Evolutionary conservation across 2,329 filamentous ascomycete genomes (phyloP).

Genomic region (Cordyceps tenuipes): DNA sequence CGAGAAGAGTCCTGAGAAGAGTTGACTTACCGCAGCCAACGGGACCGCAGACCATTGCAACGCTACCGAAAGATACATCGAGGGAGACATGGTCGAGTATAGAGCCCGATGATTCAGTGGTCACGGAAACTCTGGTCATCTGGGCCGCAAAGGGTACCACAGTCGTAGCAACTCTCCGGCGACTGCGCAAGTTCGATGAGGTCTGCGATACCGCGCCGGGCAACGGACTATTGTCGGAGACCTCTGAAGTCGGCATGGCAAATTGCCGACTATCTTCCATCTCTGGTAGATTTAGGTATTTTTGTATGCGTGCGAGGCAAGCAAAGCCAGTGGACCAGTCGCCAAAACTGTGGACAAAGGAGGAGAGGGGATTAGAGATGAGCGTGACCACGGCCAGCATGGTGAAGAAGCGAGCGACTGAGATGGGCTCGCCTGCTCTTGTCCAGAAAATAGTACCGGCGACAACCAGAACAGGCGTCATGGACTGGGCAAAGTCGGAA

Average conservation of each 20-base stretch:
- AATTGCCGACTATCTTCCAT: not conserved
- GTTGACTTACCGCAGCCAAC: constrained; percentile 26
- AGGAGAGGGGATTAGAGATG: not conserved
- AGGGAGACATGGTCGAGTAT: not conserved
- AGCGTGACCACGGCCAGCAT: not conserved
- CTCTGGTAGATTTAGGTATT: not conserved
- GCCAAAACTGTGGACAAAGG: not conserved
- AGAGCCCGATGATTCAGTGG: not conserved
- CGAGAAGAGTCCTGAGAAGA: constrained; percentile 23
- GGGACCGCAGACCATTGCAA: constrained; percentile 24
- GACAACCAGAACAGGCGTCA: not conserved
- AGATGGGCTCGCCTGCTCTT: not conserved
- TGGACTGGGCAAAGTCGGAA: not conserved
- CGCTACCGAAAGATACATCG: constrained; percentile 15
- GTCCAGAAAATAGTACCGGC: constrained; percentile 5
- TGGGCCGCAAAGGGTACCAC: not conserved
- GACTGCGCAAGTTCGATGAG: not conserved
- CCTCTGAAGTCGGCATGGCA: not conserved
- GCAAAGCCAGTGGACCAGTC: not conserved
- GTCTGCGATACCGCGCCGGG: not conserved
- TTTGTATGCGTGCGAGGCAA: constrained; percentile 2
- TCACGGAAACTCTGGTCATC: not conserved
- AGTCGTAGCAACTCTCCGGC: not conserved
- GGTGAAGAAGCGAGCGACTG: not conserved
- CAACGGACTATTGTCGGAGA: not conserved